Evolutionary conservation across 164 flowering plant species (phyloP), one percentile per base, ranked within the genome.

Genomic region (Nymphaea thermarum): DNA sequence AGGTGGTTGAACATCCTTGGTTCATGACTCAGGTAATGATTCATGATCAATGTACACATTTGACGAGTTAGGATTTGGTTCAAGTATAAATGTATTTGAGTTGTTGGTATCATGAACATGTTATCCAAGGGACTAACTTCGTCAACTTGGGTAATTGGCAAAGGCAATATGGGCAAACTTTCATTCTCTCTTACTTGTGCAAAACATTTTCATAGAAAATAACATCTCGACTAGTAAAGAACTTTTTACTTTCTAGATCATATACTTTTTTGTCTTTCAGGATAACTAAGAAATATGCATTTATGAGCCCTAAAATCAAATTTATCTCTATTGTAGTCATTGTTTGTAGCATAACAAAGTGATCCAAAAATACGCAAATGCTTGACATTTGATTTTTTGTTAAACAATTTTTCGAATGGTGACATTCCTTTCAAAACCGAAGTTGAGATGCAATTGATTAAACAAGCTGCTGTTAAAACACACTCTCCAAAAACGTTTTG

Each of bases 401-500:
- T 16, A 18, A 66, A 53, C 12, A 53, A 55, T 4, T 7, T 41
- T 42, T 44, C 61, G 47, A 15, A 42, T 1, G 61, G 68, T 6
- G 10, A 12, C 44, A 43, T 65, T 11, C 47, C 1, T 42, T 43
- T 15, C 7, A 65, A 44, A 43, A 44, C 36, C 3, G 67, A 53
- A 42, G 68, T 47, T 6, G 57, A 61, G 14, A 66, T 4, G 17
- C 60, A 36, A 2, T 66, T 66, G 16, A 66, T 66, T 5, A 25
- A 25, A 25, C 1, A 66, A 42, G 57, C 2, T 14, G 68, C 1
- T 42, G 60, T 47, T 11, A 66, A n/a, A 18, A 66, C 43, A 53
- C 57, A 66, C 5, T 66, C 17, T 15, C 68, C 61, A 36, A 60
- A 66, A 44, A 66, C 47, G 5, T 12, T 25, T 60, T 45, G 68